Conservation (phyloP, 108 stramenopile genomes). For the Pseudonitzschia multistriata region DNA sequence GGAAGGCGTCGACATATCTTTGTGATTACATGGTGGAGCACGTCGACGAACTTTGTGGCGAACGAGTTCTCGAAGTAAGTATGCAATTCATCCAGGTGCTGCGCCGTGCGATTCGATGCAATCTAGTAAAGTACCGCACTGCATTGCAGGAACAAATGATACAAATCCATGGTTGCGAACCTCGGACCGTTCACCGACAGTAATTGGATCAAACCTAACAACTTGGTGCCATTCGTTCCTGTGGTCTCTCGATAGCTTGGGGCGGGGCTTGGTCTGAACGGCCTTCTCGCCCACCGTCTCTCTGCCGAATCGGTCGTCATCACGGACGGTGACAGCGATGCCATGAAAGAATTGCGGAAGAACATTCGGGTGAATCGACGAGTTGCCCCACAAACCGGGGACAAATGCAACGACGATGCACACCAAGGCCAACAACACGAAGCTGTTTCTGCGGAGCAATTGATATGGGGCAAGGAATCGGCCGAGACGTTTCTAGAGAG, state of each 20-base stretch:
- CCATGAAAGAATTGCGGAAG: conserved; percentile 45
- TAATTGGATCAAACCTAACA: neutral
- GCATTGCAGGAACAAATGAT: too few species aligned
- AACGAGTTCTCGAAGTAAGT: conserved; percentile 19
- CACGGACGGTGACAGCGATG: conserved; percentile 63
- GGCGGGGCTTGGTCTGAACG: conserved; percentile 49
- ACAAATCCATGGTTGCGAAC: too few species aligned
- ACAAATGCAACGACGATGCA: neutral
- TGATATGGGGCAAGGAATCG: conserved; percentile 63
- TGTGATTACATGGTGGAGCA: conserved; percentile 61
- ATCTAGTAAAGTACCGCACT: neutral
- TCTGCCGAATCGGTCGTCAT: conserved; percentile 28
- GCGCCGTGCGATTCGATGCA: neutral
- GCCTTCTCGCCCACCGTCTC: conserved; percentile 47
- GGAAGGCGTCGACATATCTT: conserved; percentile 66
- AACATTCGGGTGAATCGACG: conserved; percentile 40
- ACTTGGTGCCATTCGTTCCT: neutral
- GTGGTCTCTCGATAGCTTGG: conserved; percentile 25
- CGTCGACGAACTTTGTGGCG: conserved; percentile 5
- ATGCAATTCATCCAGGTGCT: neutral
- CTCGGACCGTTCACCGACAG: too few species aligned
- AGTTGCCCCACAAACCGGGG: neutral
- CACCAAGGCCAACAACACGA: neutral
- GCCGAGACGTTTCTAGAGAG: conserved; percentile 13
- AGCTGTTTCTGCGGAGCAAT: conserved; percentile 45